A percentile compares a stretch with the other conserved stretches of the same genome.
phyloP scores from a whole-genome alignment of 495 filamentous ascomycete genomes.

The Penicillium macrosclerotiorum region DNA sequence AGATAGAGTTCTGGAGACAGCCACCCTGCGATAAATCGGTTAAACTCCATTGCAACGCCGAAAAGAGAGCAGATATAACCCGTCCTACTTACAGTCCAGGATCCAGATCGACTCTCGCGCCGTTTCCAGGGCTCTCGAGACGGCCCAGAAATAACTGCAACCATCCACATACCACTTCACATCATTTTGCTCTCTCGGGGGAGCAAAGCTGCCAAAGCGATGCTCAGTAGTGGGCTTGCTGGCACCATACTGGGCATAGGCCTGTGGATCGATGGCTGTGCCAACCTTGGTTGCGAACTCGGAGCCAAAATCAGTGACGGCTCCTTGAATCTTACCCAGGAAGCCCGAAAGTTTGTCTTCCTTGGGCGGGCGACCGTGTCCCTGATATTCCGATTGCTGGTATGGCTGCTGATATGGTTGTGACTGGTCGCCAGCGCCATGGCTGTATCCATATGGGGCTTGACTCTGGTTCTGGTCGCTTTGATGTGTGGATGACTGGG shows the following conservation, averaged over 20 bases:
- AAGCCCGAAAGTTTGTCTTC: constrained; percentile 49
- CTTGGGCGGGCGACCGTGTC: constrained; percentile 37
- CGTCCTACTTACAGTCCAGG: constrained; percentile 60
- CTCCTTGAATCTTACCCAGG: constrained; percentile 55
- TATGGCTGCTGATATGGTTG: constrained; percentile 6
- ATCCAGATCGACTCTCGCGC: constrained; percentile 88
- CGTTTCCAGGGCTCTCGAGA: constrained; percentile 78
- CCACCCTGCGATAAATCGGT: too few relatives aligned
- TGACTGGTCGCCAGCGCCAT: too few relatives aligned
- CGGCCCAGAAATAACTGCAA: constrained; percentile 88
- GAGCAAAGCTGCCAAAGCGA: constrained; percentile 81
- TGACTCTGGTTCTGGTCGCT: constrained; percentile 17
- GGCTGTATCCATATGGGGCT: constrained; percentile 14
- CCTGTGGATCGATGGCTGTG: constrained; percentile 49
- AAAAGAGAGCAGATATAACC: neutral
- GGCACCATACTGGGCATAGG: constrained; percentile 46
- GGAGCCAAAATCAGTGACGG: constrained; percentile 49
- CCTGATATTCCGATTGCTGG: constrained; percentile 22
- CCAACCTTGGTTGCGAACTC: constrained; percentile 51
- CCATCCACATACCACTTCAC: constrained; percentile 95
- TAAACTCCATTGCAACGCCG: too few relatives aligned
- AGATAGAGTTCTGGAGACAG: constrained; percentile 87
- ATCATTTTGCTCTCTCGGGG: constrained; percentile 60
- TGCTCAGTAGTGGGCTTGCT: constrained; percentile 51
- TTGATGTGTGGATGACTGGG: neutral